Base-by-base conservation (phyloP, 2,329 filamentous ascomycete species). In the Dryadomyces quercus-mongolicae region DNA sequence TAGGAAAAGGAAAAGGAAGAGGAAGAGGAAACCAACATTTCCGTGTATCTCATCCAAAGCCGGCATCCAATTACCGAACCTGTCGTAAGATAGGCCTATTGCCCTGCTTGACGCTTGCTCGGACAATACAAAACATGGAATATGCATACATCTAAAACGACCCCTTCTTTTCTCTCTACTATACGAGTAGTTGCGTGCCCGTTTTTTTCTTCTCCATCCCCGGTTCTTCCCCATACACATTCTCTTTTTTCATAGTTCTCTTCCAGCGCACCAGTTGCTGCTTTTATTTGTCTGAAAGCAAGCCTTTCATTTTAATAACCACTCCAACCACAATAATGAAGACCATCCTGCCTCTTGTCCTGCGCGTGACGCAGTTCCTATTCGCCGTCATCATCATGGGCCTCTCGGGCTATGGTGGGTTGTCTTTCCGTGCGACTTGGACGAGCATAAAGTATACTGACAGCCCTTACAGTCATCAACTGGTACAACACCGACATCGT, bases 401-500 rank as follows among this genome's bases (percentile, higher is more conserved):
- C 42, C 69, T 80, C 5, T 72, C 76, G 25, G 69, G 66, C 50
- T 78, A 73, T 62, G 74, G 76, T 80, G 70, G 5, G 42, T 18
- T 44, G 10, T n/a, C 42, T 38, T 5, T 49, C 22, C 22, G 13
- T 31, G 21, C 45, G 36, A 12, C 36, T 16, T 5, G 4, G 25
- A 31, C 25, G 25, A 31, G n/a, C n/a, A 20, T 46, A 25, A 46
- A 13, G 5, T 46, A 13, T 46, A 31, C 56, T 59, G 36, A 59
- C 54, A 21, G 38, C 56, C 54, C n/a, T n/a, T n/a, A n/a, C 16
- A 84, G 81, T 84, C 54, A 70, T 76, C 59, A 71, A 82, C 66
- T 83, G 78, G 76, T 82, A 81, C 65, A 72, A 76, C 63, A 69
- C 66, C 56, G 69, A 79, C 61, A 84, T 77, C 62, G 69, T 74